Base-by-base conservation (phyloP, 2,329 filamentous ascomycete genomes). In the Colletotrichum lupini region DNA sequence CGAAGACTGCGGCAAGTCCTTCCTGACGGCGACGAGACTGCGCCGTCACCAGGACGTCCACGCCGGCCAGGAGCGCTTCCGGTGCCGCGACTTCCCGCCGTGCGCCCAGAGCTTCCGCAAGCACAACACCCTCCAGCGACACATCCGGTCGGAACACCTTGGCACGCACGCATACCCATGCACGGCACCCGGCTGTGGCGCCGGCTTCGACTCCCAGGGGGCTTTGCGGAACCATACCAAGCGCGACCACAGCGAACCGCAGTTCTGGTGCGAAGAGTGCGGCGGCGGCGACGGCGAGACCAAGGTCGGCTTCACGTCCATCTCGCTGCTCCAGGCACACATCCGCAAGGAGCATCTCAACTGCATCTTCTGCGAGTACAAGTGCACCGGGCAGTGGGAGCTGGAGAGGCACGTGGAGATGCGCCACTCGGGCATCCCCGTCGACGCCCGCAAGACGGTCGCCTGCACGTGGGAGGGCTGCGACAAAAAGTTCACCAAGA, bases 71-170 rank as follows among this genome's bases (percentile, higher is more conserved):
- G 92, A 97, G 79, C 89, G 93, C 66, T 95, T 93, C 78, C 87
- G 89, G 70, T 98, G 95, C 79, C 91, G 88, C 26, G 92, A 90
- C 42, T 92, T 90, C 76, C 87, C 89, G 1, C 90, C 89, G 1
- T 98, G 95, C 82, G 88, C 89, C 22, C 90, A 94, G 82, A 91
- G 90, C 24, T 98, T 98, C 81, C 90, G 96, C 74, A 98, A 98
- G 82, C 93, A 95, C 80, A 92, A 95, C 76, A 97, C 95, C 0
- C 87, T 98, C 19, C 91, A 95, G 80, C 92, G 93, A 64, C 96
- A 98, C 80, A 90, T 98, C 75, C 90, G 92, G 67, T 90, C 90
- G 11, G 92, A 92, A 14, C 96, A 98, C 81, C 84, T 96, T 52
- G 86, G 92, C 32, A 83, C 92, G 72, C 90, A 92, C 58, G 91